A percentile compares a stretch with the other conserved stretches of the same genome.
phyloP scores from a whole-genome alignment of 164 flowering plant species.

The Dillenia turbinata region DNA sequence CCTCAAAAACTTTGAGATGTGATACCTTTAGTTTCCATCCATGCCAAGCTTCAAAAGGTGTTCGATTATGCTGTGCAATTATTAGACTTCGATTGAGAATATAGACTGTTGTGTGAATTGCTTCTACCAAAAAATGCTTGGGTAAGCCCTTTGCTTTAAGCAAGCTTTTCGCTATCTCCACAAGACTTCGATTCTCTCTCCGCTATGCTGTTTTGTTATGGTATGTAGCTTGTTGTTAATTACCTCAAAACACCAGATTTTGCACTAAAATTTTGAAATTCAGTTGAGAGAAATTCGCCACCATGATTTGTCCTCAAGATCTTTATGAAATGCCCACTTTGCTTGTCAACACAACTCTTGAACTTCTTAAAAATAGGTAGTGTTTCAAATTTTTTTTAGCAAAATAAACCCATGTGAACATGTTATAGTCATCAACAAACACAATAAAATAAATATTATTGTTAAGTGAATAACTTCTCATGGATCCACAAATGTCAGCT shows the following conservation, averaged over 20 bases:
- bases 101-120: too few species aligned
- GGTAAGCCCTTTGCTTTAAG: neutral
- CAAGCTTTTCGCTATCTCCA: constrained; percentile 7
- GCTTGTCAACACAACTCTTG: constrained; percentile 3
- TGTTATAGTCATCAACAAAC: neutral
- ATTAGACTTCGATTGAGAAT: too few species aligned
- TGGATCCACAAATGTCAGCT: constrained; percentile 1
- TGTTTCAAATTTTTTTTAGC: neutral
- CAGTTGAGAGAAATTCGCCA: constrained; percentile 1
- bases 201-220: neutral
- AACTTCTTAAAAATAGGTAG: neutral
- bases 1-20: too few species aligned
- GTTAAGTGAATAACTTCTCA: constrained; percentile 1
- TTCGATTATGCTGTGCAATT: too few species aligned
- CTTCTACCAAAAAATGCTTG: too few species aligned
- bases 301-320: neutral
- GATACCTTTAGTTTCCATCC: too few species aligned
- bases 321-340: neutral
- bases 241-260: neutral
- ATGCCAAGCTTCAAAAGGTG: too few species aligned
- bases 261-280: neutral
- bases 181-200: constrained; percentile 2
- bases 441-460: neutral
- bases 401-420: constrained; percentile 2
- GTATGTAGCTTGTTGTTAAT: neutral